A percentile compares a stretch with the other conserved stretches of the same genome.
phyloP scores from a whole-genome alignment of 192 early-diverging fungal species.

The Endogone sp. region DNA sequence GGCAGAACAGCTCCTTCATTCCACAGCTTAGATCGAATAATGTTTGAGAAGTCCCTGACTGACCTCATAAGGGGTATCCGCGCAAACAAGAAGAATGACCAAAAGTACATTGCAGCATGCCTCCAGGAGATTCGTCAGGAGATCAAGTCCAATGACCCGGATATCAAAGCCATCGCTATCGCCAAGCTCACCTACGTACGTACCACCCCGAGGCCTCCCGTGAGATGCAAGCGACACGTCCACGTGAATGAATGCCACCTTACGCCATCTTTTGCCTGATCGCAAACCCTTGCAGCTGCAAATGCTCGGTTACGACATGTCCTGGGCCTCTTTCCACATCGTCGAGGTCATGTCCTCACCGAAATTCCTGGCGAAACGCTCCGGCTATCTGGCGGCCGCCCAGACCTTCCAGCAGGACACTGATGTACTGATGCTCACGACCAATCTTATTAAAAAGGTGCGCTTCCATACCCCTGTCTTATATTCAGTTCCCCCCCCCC shows the following conservation, averaged over 20 bases:
- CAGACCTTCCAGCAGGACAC: conserved; percentile 90
- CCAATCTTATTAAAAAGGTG: conserved; percentile 96
- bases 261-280: conserved; percentile 14
- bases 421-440: conserved; percentile 94
- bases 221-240: neutral
- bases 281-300: conserved; percentile 60
- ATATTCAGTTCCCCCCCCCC: neutral
- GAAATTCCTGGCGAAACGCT: conserved; percentile 79
- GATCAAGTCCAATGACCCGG: conserved; percentile 77
- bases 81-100: conserved; percentile 83
- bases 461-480: neutral
- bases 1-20: too few species aligned
- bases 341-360: conserved; percentile 95
- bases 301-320: conserved; percentile 97
- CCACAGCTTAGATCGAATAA: too few species aligned
- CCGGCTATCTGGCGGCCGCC: conserved; percentile 90
- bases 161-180: conserved; percentile 82
- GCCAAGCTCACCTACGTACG: conserved; percentile 82
- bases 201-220: neutral
- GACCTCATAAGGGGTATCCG: conserved; percentile 96
- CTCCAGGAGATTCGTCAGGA: conserved; percentile 91
- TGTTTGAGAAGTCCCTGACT: conserved; percentile 81
- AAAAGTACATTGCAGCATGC: conserved; percentile 78
- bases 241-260: neutral
- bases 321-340: conserved; percentile 94